Evolutionary conservation across 2,329 filamentous ascomycete genomes (phyloP).

Genomic region (Chaetomiaceae sp.): DNA sequence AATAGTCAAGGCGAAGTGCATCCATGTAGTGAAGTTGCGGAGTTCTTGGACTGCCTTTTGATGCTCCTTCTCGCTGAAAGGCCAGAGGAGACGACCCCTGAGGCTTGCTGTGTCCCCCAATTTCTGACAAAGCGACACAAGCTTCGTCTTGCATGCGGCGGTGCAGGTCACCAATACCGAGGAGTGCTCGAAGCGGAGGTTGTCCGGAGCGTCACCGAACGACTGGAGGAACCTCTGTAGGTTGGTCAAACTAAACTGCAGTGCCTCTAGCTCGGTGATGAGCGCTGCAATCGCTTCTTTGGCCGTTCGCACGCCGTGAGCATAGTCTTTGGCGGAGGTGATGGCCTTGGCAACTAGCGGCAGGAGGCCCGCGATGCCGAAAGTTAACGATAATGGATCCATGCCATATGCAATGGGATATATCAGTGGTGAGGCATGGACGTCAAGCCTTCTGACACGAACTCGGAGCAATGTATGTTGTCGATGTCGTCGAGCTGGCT

Average conservation of each 20-base stretch:
- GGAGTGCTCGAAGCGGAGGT: background rate
- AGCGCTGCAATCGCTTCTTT: background rate
- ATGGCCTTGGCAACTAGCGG: background rate
- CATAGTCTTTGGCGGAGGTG: background rate
- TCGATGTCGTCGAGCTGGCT: too few species aligned
- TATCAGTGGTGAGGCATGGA: too few species aligned
- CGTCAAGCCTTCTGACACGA: too few species aligned
- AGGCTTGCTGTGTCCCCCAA: background rate
- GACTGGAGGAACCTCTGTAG: background rate
- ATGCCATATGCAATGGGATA: background rate
- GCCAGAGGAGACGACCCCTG: constrained; percentile 15
- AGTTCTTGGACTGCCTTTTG: constrained; percentile 19
- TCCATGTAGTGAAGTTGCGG: constrained; percentile 16
- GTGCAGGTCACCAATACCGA: background rate
- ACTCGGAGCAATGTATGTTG: too few species aligned
- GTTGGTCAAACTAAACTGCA: background rate
- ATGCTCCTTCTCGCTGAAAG: constrained; percentile 21
- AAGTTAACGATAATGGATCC: background rate
- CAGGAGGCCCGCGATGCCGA: background rate
- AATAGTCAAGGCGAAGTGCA: constrained; percentile 22
- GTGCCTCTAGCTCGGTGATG: background rate
- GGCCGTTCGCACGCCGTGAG: background rate
- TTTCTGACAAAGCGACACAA: background rate
- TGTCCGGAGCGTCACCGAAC: background rate
- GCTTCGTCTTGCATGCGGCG: background rate